phyloP scores from a whole-genome alignment of 768 basidiomycete genomes.

The Termitomyces eurrhizus region DNA sequence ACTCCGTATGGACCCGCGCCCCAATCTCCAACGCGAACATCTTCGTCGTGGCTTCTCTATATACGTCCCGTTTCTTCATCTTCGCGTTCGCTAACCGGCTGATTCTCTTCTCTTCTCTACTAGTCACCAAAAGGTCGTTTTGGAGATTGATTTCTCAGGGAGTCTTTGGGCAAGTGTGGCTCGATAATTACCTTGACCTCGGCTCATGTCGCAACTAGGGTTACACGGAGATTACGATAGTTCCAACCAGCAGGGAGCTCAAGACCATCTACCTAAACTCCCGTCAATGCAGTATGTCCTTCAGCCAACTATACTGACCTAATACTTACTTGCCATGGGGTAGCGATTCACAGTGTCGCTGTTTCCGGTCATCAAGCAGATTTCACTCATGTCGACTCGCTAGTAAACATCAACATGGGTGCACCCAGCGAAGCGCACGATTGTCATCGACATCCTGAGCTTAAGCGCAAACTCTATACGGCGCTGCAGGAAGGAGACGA shows the following conservation, averaged over 20 bases:
- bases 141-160: conserved; percentile 92
- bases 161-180: conserved; percentile 64
- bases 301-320: not conserved
- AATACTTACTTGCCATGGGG: conserved; percentile 16
- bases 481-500: conserved; percentile 90
- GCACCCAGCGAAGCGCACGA: conserved; percentile 56
- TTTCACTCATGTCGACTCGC: conserved; percentile 75
- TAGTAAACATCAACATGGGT: conserved; percentile 60
- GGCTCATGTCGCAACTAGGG: conserved; percentile 50
- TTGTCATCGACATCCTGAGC: conserved; percentile 85
- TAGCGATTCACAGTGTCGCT: conserved; percentile 72
- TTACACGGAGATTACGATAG: conserved; percentile 88
- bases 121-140: conserved; percentile 94
- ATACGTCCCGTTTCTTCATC: conserved; percentile 57
- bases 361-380: conserved; percentile 71
- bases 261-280: conserved; percentile 85
- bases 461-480: conserved; percentile 89
- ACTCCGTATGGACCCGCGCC: conserved; percentile 42
- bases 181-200: conserved; percentile 4
- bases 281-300: conserved; percentile 74
- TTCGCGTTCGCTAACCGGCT: conserved; percentile 24
- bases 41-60: conserved; percentile 81
- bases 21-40: conserved; percentile 73
- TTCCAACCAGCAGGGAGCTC: conserved; percentile 76
- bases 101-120: conserved; percentile 57